Base-by-base conservation (phyloP, 495 filamentous ascomycete species). In the Clohesyomyces aquaticus region DNA sequence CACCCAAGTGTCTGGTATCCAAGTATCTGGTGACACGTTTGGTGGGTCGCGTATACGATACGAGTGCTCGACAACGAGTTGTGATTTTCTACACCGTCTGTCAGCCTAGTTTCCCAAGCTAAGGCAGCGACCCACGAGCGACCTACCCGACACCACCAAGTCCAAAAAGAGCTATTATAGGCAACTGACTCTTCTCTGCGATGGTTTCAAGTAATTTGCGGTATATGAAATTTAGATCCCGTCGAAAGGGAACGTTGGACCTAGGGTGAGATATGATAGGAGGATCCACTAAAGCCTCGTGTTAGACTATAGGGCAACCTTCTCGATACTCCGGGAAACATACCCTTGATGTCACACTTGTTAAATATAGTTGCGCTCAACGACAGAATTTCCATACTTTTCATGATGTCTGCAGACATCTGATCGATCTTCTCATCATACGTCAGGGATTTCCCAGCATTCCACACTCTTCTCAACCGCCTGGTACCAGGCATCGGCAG, bases 141-240 rank as follows among this genome's bases (percentile, higher is more conserved):
- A 22, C 71, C 55, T 75, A 82, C 79, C 81, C 81, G 50, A 82
- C 73, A 16, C 81, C 81, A 19, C 80, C 81, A 32, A 82, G 70
- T 14, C 63, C 63, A 50, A 66, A 55, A n/a, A 66, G 51, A 42
- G 63, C 63, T 4, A 69, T 66, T 42, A 74, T 66, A 21, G 52
- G 55, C 19, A 61, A 55, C 46, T 63, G 25, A 48, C 76, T 62
- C 61, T 32, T 72, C 8, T 64, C 12, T 22, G 69, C 56, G 29
- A 83, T 75, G 23, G 70, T 50, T 8, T 50, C 49, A 28, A 83
- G 66, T 9, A 74, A 45, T 51, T 77, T 63, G 9, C 80, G 77
- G 38, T 75, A 73, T 48, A 83, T 67, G 60, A 82, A 80, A 55
- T 74, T 69, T 38, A 63, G 63, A 64, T 82, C 78, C 0, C 67